Evolutionary conservation across 106 monocot species (phyloP).

Genomic region (Gastrodia elata): DNA sequence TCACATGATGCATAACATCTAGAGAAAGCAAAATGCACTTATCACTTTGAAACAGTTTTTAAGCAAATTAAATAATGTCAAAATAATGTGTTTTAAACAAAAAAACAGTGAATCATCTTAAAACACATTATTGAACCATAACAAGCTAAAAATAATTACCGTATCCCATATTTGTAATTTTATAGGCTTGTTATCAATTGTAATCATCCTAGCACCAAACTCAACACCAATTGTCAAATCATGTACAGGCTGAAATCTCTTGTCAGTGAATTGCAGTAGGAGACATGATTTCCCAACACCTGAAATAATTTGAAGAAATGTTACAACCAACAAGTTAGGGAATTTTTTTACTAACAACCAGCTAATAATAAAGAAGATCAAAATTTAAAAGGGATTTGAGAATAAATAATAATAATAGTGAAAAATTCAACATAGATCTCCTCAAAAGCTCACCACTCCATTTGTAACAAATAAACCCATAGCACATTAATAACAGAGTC

Average conservation of each 20-base stretch:
- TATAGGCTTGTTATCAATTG: constrained; percentile 82
- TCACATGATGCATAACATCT: not conserved
- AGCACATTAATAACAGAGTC: not conserved
- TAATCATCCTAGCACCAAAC: constrained; percentile 87
- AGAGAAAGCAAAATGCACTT: not conserved
- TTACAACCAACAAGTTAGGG: not conserved
- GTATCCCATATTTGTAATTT: constrained; percentile 99
- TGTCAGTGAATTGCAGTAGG: constrained; percentile 89
- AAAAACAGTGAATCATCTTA: not conserved
- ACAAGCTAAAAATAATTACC: constrained; percentile 21
- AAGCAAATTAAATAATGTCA: not conserved
- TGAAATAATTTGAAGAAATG: constrained; percentile 11
- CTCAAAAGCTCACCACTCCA: not conserved
- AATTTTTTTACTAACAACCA: not conserved
- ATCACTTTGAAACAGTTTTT: not conserved
- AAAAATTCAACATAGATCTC: not conserved
- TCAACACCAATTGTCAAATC: constrained; percentile 95
- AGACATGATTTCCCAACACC: constrained; percentile 98
- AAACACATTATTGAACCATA: not conserved
- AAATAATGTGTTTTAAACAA: not conserved
- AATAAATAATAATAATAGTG: not conserved
- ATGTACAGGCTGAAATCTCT: constrained; percentile 90
- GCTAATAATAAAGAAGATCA: not conserved
- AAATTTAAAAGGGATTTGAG: not conserved
- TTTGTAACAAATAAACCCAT: not conserved